Conservation (phyloP, 345 rosid species). For the Camelina sativa region DNA sequence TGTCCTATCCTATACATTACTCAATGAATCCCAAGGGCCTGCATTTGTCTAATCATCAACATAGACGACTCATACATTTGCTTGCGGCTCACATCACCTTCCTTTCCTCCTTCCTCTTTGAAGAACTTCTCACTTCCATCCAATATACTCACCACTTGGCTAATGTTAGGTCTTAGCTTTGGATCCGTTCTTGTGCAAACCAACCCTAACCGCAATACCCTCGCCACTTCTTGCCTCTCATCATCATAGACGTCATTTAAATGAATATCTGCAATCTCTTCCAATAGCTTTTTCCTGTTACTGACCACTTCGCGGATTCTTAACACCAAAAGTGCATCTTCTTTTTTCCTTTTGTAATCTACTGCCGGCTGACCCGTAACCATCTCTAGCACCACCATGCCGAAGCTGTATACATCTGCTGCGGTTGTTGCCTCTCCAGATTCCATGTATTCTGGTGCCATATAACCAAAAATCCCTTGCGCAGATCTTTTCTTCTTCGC, state of each 20-base stretch:
- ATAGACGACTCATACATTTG: slow-evolving; percentile 61
- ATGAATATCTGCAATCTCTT: slow-evolving; percentile 63
- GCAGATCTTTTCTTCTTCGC: slow-evolving; percentile 60
- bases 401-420: slow-evolving; percentile 91
- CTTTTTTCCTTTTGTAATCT: slow-evolving; percentile 62
- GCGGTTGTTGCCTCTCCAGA: slow-evolving; percentile 83
- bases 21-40: slow-evolving; percentile 87
- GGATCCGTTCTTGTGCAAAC: slow-evolving; percentile 85
- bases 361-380: slow-evolving; percentile 88
- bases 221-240: slow-evolving; percentile 54
- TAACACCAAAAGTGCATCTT: slow-evolving; percentile 73
- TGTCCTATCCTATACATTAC: slow-evolving; percentile 4
- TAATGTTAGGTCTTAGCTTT: slow-evolving; percentile 68
- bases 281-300: slow-evolving; percentile 49
- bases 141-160: slow-evolving; percentile 83
- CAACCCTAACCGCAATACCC: slow-evolving; percentile 67
- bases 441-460: slow-evolving; percentile 93
- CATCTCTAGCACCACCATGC: slow-evolving; percentile 86
- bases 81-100: slow-evolving; percentile 69
- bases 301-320: slow-evolving; percentile 54
- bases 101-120: slow-evolving; percentile 48
- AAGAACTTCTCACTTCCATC: slow-evolving; percentile 72
- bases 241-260: slow-evolving; percentile 50
- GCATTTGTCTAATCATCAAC: slow-evolving; percentile 72
- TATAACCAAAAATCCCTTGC: slow-evolving; percentile 90